These are phyloP conservation scores for Cochlearia excelsa DNA, from an alignment of 345 rosid species.

Conservation along the genomic window DNA sequence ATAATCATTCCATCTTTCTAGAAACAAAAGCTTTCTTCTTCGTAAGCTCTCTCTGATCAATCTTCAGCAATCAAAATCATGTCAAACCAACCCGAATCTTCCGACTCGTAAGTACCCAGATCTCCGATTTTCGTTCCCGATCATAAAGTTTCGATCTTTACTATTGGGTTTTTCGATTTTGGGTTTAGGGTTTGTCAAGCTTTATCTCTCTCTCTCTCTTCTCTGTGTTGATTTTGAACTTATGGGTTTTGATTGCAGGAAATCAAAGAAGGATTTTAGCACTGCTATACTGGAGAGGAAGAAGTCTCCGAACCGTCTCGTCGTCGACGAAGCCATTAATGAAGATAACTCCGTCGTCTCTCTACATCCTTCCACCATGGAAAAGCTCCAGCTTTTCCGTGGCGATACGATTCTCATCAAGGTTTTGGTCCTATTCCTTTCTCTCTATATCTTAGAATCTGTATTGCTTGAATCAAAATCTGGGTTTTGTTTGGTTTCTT, in stretches of 20 bases:
- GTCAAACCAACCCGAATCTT: conserved; percentile 77
- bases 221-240: neutral
- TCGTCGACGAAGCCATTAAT: conserved; percentile 84
- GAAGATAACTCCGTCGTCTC: conserved; percentile 93
- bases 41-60: conserved; percentile 3
- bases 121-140: conserved; percentile 26
- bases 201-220: neutral
- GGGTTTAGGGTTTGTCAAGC: neutral
- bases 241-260: conserved; percentile 40
- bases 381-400: conserved; percentile 94
- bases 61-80: conserved; percentile 31
- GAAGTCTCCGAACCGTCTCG: conserved; percentile 81
- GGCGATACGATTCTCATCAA: conserved; percentile 90
- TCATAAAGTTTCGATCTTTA: conserved; percentile 13
- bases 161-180: conserved; percentile 1
- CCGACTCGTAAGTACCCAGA: conserved; percentile 72
- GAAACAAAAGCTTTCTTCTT: conserved; percentile 5
- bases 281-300: conserved; percentile 90
- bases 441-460: neutral
- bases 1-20: conserved; percentile 16
- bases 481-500: neutral
- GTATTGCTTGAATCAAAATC: neutral
- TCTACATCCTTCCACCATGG: conserved; percentile 88
- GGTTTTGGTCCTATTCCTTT: conserved; percentile 36
- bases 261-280: conserved; percentile 80